phyloP scores from a whole-genome alignment of 257 asterid genomes.

The Nicotiana tomentosiformis region DNA sequence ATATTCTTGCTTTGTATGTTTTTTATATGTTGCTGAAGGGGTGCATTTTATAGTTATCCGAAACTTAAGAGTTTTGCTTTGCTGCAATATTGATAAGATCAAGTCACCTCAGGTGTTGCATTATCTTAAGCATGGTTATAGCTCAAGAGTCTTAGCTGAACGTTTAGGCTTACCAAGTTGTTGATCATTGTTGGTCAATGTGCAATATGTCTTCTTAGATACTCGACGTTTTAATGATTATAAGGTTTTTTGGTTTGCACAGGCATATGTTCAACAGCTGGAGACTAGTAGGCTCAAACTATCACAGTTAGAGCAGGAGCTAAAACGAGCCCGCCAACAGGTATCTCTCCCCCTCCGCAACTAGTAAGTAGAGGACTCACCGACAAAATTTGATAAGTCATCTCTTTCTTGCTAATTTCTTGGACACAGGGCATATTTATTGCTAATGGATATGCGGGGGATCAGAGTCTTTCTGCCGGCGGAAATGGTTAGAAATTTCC shows the following conservation, averaged over 20 bases:
- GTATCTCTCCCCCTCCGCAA: constrained; percentile 22
- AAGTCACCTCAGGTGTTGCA: background rate
- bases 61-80: background rate
- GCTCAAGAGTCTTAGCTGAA: background rate
- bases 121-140: background rate
- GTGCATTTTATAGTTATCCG: background rate
- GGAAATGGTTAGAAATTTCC: constrained; percentile 52
- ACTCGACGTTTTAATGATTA: constrained; percentile 9
- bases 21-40: background rate
- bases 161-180: background rate
- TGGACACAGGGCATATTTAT: constrained; percentile 40
- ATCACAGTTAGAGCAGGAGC: constrained; percentile 78
- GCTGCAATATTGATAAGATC: background rate
- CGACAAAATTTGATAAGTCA: background rate
- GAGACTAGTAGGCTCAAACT: constrained; percentile 79
- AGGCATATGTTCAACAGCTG: constrained; percentile 94
- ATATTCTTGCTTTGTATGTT: background rate
- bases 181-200: background rate
- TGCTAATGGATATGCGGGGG: constrained; percentile 39
- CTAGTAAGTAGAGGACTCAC: background rate
- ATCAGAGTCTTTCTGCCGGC: constrained; percentile 38
- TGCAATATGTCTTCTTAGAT: background rate
- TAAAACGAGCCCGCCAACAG: constrained; percentile 79
- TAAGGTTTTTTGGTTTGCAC: constrained; percentile 14
- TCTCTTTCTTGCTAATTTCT: background rate